Evolutionary conservation across 495 filamentous ascomycete genomes (phyloP).

Genomic region (Talaromyces thailandensis): DNA sequence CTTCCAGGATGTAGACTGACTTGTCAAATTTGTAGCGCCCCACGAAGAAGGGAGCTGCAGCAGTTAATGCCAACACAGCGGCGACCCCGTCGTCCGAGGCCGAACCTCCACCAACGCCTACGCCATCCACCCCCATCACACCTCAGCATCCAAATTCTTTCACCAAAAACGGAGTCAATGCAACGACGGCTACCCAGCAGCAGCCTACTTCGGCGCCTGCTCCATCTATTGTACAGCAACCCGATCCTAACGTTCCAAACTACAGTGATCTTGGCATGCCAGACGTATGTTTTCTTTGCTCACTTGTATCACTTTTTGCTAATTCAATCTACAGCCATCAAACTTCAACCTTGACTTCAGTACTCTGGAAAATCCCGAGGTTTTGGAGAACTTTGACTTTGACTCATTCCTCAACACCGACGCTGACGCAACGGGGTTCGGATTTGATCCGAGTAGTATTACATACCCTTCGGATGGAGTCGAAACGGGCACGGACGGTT

Average conservation of each 20-base stretch:
- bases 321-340: conserved; percentile 13
- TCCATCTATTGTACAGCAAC: conserved; percentile 32
- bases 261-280: conserved; percentile 29
- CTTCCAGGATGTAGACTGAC: conserved; percentile 5
- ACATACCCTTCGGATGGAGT: conserved; percentile 37
- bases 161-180: conserved; percentile 46
- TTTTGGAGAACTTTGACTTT: conserved; percentile 92
- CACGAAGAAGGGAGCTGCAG: conserved; percentile 61
- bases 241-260: conserved; percentile 31
- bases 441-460: conserved; percentile 39
- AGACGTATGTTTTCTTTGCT: conserved; percentile 25
- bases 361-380: conserved; percentile 50
- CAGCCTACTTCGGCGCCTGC: conserved; percentile 35
- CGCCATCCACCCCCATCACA: conserved; percentile 78
- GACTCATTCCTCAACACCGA: conserved; percentile 80
- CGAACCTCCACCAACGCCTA: conserved; percentile 65
- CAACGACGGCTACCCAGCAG: conserved; percentile 30
- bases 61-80: conserved; percentile 43
- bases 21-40: conserved; percentile 33
- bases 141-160: conserved; percentile 63
- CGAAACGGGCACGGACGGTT: conserved; percentile 42
- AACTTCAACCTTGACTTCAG: conserved; percentile 53
- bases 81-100: conserved; percentile 71
- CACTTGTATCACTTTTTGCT: background rate
- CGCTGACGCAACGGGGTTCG: conserved; percentile 39